phyloP scores from a whole-genome alignment of 2,329 filamentous ascomycete species.

The Ploettnerulaceae sp. region DNA sequence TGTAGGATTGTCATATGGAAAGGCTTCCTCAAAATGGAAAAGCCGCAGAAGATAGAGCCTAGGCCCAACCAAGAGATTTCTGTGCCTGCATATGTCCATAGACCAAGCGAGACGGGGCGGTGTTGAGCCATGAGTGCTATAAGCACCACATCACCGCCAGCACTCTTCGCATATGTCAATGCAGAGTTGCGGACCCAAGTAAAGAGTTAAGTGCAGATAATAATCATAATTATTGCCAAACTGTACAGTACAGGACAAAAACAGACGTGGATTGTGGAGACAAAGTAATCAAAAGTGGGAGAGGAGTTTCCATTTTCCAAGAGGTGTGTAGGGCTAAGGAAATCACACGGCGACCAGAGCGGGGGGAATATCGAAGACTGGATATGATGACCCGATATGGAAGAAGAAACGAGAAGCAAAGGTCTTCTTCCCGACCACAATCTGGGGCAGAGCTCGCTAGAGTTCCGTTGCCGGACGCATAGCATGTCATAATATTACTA shows the following conservation, averaged over 20 bases:
- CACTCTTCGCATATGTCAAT: slow-evolving; percentile 22
- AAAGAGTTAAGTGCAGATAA: too few species aligned
- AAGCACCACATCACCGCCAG: slow-evolving; percentile 17
- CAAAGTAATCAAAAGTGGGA: slow-evolving; percentile 33
- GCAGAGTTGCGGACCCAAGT: too few species aligned
- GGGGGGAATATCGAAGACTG: slow-evolving; percentile 27
- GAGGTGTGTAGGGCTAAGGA: slow-evolving; percentile 34
- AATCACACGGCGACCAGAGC: slow-evolving; percentile 21
- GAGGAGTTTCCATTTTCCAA: slow-evolving; percentile 14
- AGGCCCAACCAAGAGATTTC: slow-evolving; percentile 14
- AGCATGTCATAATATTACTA: too few species aligned
- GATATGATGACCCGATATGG: slow-evolving; percentile 33
- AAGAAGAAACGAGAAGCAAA: slow-evolving; percentile 24
- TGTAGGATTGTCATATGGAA: slow-evolving; percentile 35
- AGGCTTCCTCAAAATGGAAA: slow-evolving; percentile 40
- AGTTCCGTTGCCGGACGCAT: slow-evolving; percentile 30
- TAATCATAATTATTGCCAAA: slow-evolving; percentile 28
- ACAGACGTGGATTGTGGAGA: slow-evolving; percentile 28
- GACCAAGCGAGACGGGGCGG: slow-evolving; percentile 22
- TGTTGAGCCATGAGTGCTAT: slow-evolving; percentile 13
- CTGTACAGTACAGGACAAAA: slow-evolving; percentile 15
- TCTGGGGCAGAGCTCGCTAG: slow-evolving; percentile 23
- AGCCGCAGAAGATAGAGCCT: slow-evolving; percentile 17
- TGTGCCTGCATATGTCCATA: slow-evolving; percentile 20
- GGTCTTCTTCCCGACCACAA: slow-evolving; percentile 5